phyloP scores from a whole-genome alignment of 208 protist species.

The Crithidia acanthocephali region DNA sequence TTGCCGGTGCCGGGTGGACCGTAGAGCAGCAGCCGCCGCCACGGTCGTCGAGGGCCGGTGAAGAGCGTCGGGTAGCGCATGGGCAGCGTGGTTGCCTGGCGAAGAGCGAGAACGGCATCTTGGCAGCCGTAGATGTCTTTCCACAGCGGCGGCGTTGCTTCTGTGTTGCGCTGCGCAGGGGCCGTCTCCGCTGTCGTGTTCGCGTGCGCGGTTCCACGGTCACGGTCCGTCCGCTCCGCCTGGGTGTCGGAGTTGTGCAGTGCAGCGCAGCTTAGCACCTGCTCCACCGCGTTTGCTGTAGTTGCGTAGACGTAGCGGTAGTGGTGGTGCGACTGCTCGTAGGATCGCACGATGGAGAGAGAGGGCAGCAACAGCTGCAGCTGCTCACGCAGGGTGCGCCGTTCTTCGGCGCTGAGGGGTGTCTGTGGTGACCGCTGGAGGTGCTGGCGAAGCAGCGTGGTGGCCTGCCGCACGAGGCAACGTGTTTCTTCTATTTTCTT shows the following conservation, averaged over 20 bases:
- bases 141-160: conserved; percentile 3
- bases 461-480: conserved; percentile 18
- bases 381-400: conserved; percentile 11
- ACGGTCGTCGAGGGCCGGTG: conserved; percentile 91
- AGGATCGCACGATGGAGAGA: conserved; percentile 43
- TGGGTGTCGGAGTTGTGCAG: not conserved
- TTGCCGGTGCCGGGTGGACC: conserved; percentile 98
- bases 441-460: conserved; percentile 25
- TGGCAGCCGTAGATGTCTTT: conserved; percentile 94
- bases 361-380: conserved; percentile 39
- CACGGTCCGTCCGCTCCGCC: not conserved
- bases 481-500: conserved; percentile 37
- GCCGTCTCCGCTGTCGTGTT: not conserved
- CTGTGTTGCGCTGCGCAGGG: not conserved
- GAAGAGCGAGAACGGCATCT: conserved; percentile 95
- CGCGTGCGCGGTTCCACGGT: not conserved
- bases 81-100: conserved; percentile 98
- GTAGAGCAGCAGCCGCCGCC: conserved; percentile 97
- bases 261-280: conserved; percentile 21
- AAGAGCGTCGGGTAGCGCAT: conserved; percentile 97
- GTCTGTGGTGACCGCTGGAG: not conserved
- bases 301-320: conserved; percentile 21
- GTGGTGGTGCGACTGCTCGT: conserved; percentile 24
- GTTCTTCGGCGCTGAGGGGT: conserved; percentile 7
- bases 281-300: conserved; percentile 8